Conservation (phyloP, 2,329 filamentous ascomycete genomes). For the Beauveria caledonica region DNA sequence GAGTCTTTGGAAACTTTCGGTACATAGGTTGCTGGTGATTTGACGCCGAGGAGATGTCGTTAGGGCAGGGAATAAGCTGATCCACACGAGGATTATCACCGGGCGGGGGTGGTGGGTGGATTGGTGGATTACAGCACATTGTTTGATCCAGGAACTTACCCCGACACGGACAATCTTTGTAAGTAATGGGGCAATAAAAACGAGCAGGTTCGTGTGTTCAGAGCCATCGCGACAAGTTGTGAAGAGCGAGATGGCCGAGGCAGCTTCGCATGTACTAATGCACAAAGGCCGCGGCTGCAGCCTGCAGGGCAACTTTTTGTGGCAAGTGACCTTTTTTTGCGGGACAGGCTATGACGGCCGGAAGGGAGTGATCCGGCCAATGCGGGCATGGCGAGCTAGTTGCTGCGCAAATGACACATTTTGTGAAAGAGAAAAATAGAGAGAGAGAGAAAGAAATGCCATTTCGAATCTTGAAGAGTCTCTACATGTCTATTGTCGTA, state of each 20-base stretch:
- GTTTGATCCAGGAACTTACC: too few species aligned
- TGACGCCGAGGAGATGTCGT: background rate
- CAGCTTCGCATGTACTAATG: background rate
- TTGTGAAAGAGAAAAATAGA: too few species aligned
- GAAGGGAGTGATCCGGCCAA: background rate
- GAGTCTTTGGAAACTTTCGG: background rate
- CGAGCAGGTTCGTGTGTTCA: too few species aligned
- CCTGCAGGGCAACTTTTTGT: too few species aligned
- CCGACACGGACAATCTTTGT: too few species aligned
- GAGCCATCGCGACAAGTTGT: too few species aligned
- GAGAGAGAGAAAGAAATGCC: too few species aligned
- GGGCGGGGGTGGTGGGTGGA: background rate
- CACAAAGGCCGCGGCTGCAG: background rate
- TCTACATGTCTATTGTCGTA: too few species aligned
- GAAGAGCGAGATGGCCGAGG: background rate
- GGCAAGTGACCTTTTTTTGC: too few species aligned
- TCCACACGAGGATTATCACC: background rate
- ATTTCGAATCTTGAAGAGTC: too few species aligned
- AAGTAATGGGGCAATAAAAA: too few species aligned
- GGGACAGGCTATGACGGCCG: background rate
- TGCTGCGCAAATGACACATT: background rate
- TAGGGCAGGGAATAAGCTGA: background rate
- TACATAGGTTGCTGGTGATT: too few species aligned
- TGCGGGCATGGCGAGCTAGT: background rate
- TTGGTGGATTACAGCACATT: background rate